Percentiles rank a stretch among this genome's conserved stretches.
Conservation (phyloP, 2,329 filamentous ascomycete species). For the Colletotrichum filicis region DNA sequence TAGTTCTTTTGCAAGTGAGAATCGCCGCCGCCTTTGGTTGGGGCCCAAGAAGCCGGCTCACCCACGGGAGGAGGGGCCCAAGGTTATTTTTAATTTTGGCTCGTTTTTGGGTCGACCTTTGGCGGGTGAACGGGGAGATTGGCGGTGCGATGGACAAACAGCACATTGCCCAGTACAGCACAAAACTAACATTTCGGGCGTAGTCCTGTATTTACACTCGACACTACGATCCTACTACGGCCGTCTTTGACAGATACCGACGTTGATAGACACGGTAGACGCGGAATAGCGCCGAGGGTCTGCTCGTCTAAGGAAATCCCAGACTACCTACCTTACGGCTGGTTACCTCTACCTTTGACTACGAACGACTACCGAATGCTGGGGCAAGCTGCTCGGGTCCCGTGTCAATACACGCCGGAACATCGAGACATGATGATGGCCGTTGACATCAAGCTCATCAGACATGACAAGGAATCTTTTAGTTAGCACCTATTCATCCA, state of each 20-base stretch:
- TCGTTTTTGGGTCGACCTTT: constrained; percentile 10
- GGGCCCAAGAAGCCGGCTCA: constrained; percentile 35
- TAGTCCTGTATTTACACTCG: neutral
- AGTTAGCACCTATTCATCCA: neutral
- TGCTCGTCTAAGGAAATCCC: neutral
- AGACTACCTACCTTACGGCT: neutral
- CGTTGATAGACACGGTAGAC: neutral
- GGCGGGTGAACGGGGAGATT: constrained; percentile 13
- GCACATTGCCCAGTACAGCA: neutral
- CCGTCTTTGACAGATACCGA: neutral
- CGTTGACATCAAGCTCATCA: constrained; percentile 3
- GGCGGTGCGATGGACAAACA: neutral
- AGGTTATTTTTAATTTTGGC: constrained; percentile 30
- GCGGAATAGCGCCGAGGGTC: constrained; percentile 3
- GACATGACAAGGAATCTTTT: neutral
- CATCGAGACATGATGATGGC: neutral
- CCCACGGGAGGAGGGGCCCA: constrained; percentile 27
- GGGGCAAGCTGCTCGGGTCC: neutral
- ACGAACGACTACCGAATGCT: neutral
- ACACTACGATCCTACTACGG: neutral
- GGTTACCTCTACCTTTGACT: too few species aligned
- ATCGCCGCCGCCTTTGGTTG: constrained; percentile 24
- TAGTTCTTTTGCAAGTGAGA: constrained; percentile 13
- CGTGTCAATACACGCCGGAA: neutral
- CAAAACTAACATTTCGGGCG: neutral